A percentile compares a stretch with the other conserved stretches of the same genome.
These are phyloP conservation scores for Metarhizium anisopliae DNA, from an alignment of 2,329 filamentous ascomycete species.

Conservation along the genomic window DNA sequence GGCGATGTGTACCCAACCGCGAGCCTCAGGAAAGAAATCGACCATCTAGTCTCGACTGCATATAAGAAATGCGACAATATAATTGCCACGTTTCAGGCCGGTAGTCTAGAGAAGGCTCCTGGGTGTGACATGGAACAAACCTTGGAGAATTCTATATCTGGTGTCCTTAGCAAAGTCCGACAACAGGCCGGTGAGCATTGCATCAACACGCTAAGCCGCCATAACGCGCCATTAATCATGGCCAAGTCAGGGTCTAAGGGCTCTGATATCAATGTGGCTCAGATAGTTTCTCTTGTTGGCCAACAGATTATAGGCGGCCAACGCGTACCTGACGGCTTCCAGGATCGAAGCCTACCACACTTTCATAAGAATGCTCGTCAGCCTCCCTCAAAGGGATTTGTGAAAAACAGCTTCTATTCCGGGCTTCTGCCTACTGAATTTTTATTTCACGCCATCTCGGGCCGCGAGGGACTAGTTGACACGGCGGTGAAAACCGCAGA, in stretches of 20 bases:
- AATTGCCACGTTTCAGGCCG: slow-evolving; percentile 71
- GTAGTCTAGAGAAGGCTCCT: slow-evolving; percentile 73
- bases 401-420: slow-evolving; percentile 92
- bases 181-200: slow-evolving; percentile 84
- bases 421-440: slow-evolving; percentile 87
- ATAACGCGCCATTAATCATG: slow-evolving; percentile 92
- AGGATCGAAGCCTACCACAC: slow-evolving; percentile 86
- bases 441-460: slow-evolving; percentile 95
- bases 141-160: slow-evolving; percentile 79
- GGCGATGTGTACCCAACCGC: slow-evolving; percentile 86
- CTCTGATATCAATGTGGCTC: slow-evolving; percentile 93
- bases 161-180: slow-evolving; percentile 83
- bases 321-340: slow-evolving; percentile 91
- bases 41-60: not conserved
- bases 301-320: slow-evolving; percentile 94
- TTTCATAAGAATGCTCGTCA: slow-evolving; percentile 88
- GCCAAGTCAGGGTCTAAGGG: slow-evolving; percentile 95
- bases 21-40: slow-evolving; percentile 33
- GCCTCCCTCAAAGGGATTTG: slow-evolving; percentile 89
- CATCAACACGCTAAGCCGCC: slow-evolving; percentile 78
- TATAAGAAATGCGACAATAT: slow-evolving; percentile 61
- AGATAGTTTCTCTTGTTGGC: slow-evolving; percentile 95
- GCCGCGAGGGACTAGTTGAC: slow-evolving; percentile 95
- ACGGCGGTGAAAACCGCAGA: slow-evolving; percentile 98
- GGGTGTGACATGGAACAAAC: slow-evolving; percentile 88